These are phyloP conservation scores for Trypanosoma conorhini DNA, from an alignment of 208 protist species.

Conservation along the genomic window DNA sequence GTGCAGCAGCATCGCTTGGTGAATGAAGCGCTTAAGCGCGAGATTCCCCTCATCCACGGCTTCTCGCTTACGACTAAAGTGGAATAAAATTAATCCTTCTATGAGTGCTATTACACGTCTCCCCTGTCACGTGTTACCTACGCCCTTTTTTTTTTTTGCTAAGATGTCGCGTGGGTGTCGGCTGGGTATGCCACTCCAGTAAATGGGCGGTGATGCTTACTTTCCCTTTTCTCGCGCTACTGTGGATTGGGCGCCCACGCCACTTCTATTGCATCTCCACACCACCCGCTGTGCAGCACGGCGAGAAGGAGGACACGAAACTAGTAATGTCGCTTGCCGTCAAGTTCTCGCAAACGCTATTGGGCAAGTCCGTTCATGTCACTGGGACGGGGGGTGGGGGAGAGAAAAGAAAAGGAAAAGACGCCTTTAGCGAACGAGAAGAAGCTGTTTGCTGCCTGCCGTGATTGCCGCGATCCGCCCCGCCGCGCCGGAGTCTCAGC, in stretches of 20 bases:
- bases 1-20: conserved; percentile 89
- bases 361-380: conserved; percentile 40
- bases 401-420: conserved; percentile 29
- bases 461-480: not conserved
- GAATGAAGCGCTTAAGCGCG: conserved; percentile 72
- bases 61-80: conserved; percentile 77
- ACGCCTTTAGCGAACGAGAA: not conserved
- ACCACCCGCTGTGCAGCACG: no score
- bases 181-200: not conserved
- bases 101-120: not conserved
- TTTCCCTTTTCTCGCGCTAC: not conserved
- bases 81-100: conserved; percentile 10
- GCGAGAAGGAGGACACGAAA: no score
- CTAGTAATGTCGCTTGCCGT: conserved; percentile 14
- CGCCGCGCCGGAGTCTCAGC: not conserved
- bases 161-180: no score
- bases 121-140: not conserved
- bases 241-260: no score
- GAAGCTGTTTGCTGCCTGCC: not conserved
- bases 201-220: not conserved
- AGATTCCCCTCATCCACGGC: conserved; percentile 86
- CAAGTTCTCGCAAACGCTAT: conserved; percentile 31
- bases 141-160: not conserved
- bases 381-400: conserved; percentile 47
- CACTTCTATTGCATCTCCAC: no score